Evolutionary conservation across 495 filamentous ascomycete species (phyloP), one percentile per base, ranked within the genome.

Genomic region (Neurospora tetrasperma): DNA sequence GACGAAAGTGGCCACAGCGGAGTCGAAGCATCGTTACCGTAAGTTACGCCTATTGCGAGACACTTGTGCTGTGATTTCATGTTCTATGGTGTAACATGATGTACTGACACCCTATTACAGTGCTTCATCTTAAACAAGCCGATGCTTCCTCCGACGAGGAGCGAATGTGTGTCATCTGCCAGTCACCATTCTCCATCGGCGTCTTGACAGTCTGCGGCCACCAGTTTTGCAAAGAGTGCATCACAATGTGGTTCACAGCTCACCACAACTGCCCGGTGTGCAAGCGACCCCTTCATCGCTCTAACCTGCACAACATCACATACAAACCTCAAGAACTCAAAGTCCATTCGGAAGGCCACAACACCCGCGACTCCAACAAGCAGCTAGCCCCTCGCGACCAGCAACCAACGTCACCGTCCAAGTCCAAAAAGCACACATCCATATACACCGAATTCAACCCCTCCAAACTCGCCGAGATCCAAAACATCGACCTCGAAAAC

Each of bases 141-240:
- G 91, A 93, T 20, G 83, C 88, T 6, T 82, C 81, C 48, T 80
- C 85, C n/a, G 75, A 90, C 42, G 86, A 90, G 73, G 82, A 88
- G 23, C 84, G 86, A 48, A 87, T 89, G 23, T 97, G 94, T 79
- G 86, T 95, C 74, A 97, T 98, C 74, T 97, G 94, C 79, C 89
- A 91, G 72, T 83, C 85, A 1, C 74, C 82, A 6, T 94, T 97
- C 78, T 90, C 91, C 76, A 81, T 87, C 59, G 96, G 95, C 59
- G 90, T 94, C 40, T 84, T 99, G 76, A 98, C 95, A 2, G 86
- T 91, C 3, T 99, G 95, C 80, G 95, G 95, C 1, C 95, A 99
- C 77, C 88, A 91, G 72, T 98, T 92, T 76, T 98, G 95, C 82
- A 92, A 90, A 71, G 91, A 92, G 42, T 99, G 96, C 80, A 88